Evolutionary conservation across 2,329 filamentous ascomycete genomes (phyloP), one percentile per base, ranked within the genome.

Genomic region (Penicillium sp.): DNA sequence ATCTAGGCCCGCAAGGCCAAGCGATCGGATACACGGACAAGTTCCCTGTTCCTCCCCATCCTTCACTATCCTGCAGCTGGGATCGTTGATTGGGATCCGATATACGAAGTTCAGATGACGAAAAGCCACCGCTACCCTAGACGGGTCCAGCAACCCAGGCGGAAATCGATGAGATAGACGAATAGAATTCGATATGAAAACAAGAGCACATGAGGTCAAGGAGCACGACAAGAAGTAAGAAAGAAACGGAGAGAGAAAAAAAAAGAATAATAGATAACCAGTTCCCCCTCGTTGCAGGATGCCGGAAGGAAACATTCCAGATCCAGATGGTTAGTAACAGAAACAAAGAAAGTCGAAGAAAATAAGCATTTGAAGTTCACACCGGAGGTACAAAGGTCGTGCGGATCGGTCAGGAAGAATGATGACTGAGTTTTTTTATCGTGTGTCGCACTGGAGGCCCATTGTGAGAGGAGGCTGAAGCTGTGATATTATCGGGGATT

Each of bases 291-390:
- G 56, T 60, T 55, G 54, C 56, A 58, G 54, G 50, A 64, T 65
- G 59, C 57, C 58, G 58, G 57, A 53, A 57, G 49, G 56, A 59
- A 58, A 61, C 48, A 59, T 62, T 61, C 63, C 60, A 50, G 42
- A 40, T 61, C 54, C 61, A 64, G 55, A 64, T 62, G 61, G 51
- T 64, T 60, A 60, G 57, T 57, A 58, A 60, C 53, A 51, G 49
- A 55, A 57, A 57, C 44, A 51, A 47, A 43, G 47, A 45, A 51
- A 21, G 32, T 54, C 49, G 55, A 56, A 49, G 51, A 52, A 58
- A 55, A 49, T 46, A 52, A 54, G 44, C 50, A 49, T 46, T 51
- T 39, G 47, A 46, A 45, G 48, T 58, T 54, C 57, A 59, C 55
- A 57, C 59, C 53, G 59, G 43, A 55, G 36, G 56, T 58, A 59